Conservation (phyloP, 208 protist genomes). For the Herpetomonas samuelpessoai region DNA sequence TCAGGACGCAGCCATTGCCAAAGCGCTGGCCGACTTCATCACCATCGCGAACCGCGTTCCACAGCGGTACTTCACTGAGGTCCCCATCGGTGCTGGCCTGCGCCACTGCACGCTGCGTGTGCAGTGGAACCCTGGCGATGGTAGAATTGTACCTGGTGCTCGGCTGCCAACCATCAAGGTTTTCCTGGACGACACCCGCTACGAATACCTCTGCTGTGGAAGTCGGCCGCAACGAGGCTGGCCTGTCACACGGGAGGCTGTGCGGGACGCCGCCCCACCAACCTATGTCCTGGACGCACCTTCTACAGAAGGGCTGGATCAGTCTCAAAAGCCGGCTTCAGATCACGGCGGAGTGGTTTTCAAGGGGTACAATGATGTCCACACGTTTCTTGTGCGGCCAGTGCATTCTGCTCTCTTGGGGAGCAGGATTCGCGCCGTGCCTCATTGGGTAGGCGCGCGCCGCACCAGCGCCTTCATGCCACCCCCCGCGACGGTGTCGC, state of each 20-base stretch:
- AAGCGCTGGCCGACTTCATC: conserved; percentile 20
- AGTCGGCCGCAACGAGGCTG: not conserved
- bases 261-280: no score
- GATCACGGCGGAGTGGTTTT: conserved; percentile 18
- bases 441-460: no score
- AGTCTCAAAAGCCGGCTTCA: not conserved
- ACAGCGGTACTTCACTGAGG: conserved; percentile 6
- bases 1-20: conserved; percentile 9
- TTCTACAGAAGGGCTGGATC: not conserved
- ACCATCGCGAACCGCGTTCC: conserved; percentile 8
- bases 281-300: no score
- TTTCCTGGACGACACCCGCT: conserved; percentile 30
- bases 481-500: no score
- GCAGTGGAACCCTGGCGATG: conserved; percentile 52
- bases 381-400: conserved; percentile 48
- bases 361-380: conserved; percentile 34
- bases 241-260: not conserved
- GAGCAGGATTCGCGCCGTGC: no score
- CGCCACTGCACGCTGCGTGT: conserved; percentile 38
- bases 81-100: conserved; percentile 47
- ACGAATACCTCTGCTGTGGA: not conserved
- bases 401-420: no score
- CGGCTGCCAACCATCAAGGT: conserved; percentile 45
- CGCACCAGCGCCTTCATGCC: no score
- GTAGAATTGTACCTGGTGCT: conserved; percentile 41